Base-by-base conservation (phyloP, 2,329 filamentous ascomycete species). In the Aureobasidium melanogenum region DNA sequence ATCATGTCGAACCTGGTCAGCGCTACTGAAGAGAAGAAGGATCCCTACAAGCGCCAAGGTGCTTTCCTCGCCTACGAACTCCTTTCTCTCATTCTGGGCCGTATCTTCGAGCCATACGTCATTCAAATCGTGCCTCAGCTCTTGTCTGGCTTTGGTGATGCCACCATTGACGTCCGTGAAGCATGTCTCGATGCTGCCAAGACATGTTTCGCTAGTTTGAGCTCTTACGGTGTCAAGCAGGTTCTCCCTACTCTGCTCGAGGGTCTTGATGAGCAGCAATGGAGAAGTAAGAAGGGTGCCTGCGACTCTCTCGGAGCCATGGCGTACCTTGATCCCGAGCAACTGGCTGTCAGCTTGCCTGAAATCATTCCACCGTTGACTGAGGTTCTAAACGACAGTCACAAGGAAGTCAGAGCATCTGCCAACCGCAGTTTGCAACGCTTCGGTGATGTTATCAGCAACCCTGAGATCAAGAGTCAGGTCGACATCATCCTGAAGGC, bases 261-360 rank as follows among this genome's bases (percentile, higher is more conserved):
- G 66, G 94, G 95, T 62, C 84, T 99, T 10, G 92, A 97, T 65
- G 94, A 99, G 66, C 85, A 89, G 58, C 93, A 97, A 73, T 99
- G 94, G 94, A 88, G 94, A 70, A 97, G 91, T 77, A 97, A 99
- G 76, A 96, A 96, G 77, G 94, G 95, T 67, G 94, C 94, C 59
- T 99, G 94, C 71, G 94, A 99, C 72, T 86, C 96, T 28, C 82
- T 99, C 15, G 94, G 94, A 72, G 94, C 94, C 64, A 99, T 99
- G 94, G 95, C 94, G 5, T 99, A 99, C 72, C 84, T 99, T 34
- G 94, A 97, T 72, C 93, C 95, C 8, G 89, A 97, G 66, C 94
- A 99, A 73, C 83, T 99, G 19, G 91, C 94, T 1, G 83, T 88
- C 67, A 97, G 92, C 72, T 78, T 99, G 69, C 94, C 94, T 2